Evolutionary conservation across 139 green algal species (phyloP).

Genomic region (Raphidocelis subcapitata): DNA sequence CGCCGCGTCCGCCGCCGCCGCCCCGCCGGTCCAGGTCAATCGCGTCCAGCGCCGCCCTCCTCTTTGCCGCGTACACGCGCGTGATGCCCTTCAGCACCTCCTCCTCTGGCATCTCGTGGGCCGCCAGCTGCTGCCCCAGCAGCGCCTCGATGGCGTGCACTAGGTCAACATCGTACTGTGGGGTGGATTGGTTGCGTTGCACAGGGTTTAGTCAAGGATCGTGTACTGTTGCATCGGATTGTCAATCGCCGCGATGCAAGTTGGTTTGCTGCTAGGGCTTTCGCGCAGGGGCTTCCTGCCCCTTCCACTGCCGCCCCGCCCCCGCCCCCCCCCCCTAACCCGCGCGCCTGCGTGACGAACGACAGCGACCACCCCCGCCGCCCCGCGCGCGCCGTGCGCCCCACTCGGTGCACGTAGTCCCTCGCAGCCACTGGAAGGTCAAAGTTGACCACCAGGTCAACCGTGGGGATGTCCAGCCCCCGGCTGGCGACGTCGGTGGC

Average conservation of each 20-base stretch:
- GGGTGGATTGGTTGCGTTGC: conserved; percentile 6
- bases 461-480: conserved; percentile 94
- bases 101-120: conserved; percentile 60
- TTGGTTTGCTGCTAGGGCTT: too few species aligned
- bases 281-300: too few species aligned
- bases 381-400: conserved; percentile 84
- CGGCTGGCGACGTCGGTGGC: conserved; percentile 91
- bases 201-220: not conserved
- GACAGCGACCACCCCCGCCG: conserved; percentile 80
- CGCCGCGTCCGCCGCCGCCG: not conserved
- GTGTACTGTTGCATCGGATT: too few species aligned
- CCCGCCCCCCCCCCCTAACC: too few species aligned
- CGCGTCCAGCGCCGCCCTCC: conserved; percentile 41
- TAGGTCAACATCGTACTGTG: conserved; percentile 86
- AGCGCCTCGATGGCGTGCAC: conserved; percentile 55
- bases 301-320: too few species aligned
- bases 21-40: conserved; percentile 33
- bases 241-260: too few species aligned
- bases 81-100: conserved; percentile 85
- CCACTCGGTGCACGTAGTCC: conserved; percentile 92
- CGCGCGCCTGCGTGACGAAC: conserved; percentile 68
- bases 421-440: conserved; percentile 75
- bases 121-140: conserved; percentile 47
- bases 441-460: conserved; percentile 96
- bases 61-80: conserved; percentile 47